Conservation (phyloP, 371 early-diverging fungal species). For the Catenaria anguillulae region DNA sequence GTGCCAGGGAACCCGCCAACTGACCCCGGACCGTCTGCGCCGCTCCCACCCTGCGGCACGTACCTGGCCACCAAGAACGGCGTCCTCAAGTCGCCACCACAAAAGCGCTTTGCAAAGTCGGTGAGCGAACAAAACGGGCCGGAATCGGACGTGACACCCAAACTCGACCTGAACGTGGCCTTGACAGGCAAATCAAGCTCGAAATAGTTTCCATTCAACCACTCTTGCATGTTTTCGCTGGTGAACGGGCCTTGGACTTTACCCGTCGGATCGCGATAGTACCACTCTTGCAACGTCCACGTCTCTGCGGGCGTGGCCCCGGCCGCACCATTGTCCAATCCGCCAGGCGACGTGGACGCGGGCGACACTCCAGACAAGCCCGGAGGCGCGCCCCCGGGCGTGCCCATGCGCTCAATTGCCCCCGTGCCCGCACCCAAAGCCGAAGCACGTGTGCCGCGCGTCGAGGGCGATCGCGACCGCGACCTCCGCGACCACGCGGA, state of each 20-base stretch:
- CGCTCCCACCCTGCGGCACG: background rate
- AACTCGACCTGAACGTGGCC: background rate
- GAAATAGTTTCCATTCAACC: conserved; percentile 28
- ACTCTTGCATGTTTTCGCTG: conserved; percentile 31
- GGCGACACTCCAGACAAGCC: background rate
- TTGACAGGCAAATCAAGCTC: conserved; percentile 23
- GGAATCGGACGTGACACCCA: background rate
- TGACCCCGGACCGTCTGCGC: too few species aligned
- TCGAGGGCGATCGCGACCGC: background rate
- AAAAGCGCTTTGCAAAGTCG: background rate
- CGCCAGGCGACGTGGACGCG: too few species aligned
- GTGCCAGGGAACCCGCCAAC: too few species aligned
- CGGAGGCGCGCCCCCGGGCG: background rate
- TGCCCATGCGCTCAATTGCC: background rate
- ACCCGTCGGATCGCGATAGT: conserved; percentile 29
- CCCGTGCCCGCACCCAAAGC: background rate
- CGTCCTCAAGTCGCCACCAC: background rate
- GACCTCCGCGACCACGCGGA: background rate
- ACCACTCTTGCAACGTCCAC: conserved; percentile 23
- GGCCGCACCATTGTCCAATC: background rate
- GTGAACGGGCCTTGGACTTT: conserved; percentile 31
- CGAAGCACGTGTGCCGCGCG: background rate
- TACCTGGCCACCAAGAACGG: conserved; percentile 2
- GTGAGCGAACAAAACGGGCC: background rate
- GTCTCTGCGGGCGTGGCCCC: background rate